These are phyloP conservation scores for Entelexis paramagnoliae DNA, from an alignment of 1,139 yeast species.

Conservation along the genomic window DNA sequence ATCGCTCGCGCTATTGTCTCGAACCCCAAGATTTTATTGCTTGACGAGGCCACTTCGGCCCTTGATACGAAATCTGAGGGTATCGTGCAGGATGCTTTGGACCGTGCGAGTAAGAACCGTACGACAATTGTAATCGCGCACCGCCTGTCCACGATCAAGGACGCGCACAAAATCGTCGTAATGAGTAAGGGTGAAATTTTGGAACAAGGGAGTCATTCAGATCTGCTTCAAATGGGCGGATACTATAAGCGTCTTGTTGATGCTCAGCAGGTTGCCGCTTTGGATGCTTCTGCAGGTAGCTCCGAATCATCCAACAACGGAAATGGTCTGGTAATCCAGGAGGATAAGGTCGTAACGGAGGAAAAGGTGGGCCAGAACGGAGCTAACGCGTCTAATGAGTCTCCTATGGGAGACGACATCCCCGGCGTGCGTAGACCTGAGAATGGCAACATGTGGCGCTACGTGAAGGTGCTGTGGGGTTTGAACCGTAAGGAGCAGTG, in stretches of 20 bases:
- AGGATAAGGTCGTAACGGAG: conserved; percentile 18
- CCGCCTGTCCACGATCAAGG: conserved; percentile 59
- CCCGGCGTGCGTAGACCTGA: conserved; percentile 21
- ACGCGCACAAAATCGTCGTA: conserved; percentile 38
- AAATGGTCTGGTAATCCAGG: conserved; percentile 19
- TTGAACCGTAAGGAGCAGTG: conserved; percentile 28
- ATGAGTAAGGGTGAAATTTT: conserved; percentile 36
- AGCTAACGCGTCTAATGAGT: neutral
- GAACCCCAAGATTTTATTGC: conserved; percentile 49
- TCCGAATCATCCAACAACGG: neutral
- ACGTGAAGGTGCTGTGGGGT: conserved; percentile 18
- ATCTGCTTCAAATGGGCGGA: conserved; percentile 31
- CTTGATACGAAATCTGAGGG: conserved; percentile 60
- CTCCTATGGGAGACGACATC: conserved; percentile 10
- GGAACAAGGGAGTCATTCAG: conserved; percentile 38
- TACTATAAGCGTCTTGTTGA: conserved; percentile 32
- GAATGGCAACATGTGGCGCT: conserved; percentile 12
- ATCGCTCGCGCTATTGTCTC: conserved; percentile 70
- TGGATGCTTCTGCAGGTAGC: neutral
- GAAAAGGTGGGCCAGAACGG: neutral
- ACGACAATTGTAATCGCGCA: conserved; percentile 73
- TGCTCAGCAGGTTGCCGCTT: conserved; percentile 28
- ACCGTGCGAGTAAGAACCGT: conserved; percentile 49
- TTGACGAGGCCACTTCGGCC: conserved; percentile 78
- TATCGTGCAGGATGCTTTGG: conserved; percentile 42